Conservation (phyloP, 2,329 filamentous ascomycete genomes). For the Malbranchea cinnamomea region DNA sequence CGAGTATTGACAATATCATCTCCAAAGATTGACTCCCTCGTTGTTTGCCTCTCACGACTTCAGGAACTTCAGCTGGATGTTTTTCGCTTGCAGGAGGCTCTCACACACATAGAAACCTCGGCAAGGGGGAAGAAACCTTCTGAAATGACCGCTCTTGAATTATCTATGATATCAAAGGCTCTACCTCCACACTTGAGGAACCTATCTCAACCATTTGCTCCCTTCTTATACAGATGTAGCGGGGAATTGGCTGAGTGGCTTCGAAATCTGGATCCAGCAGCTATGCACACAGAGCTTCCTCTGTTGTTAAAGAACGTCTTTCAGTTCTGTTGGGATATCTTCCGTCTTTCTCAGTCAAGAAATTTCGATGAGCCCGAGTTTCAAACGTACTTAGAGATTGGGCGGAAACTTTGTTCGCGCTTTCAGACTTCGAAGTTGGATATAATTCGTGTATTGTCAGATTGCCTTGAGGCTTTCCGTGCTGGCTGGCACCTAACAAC, state of each 20-base stretch:
- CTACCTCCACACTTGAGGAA: constrained; percentile 28
- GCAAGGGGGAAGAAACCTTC: constrained; percentile 24
- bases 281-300: constrained; percentile 15
- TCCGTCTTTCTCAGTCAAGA: constrained; percentile 24
- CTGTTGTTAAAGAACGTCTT: constrained; percentile 20
- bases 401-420: constrained; percentile 20
- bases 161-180: constrained; percentile 26
- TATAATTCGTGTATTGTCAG: constrained; percentile 16
- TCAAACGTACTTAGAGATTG: constrained; percentile 37
- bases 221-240: constrained; percentile 24
- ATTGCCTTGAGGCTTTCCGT: constrained; percentile 41
- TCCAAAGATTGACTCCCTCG: constrained; percentile 10
- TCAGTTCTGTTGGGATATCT: constrained; percentile 35
- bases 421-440: constrained; percentile 17
- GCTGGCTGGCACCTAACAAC: constrained; percentile 58
- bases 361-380: constrained; percentile 39
- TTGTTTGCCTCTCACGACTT: constrained; percentile 18
- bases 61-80: constrained; percentile 24
- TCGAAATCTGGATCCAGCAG: constrained; percentile 9
- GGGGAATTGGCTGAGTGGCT: constrained; percentile 22
- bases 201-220: constrained; percentile 24
- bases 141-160: constrained; percentile 27
- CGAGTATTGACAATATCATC: constrained; percentile 16
- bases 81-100: constrained; percentile 19
- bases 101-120: constrained; percentile 19